Percentiles rank a stretch among this genome's conserved stretches.
Evolutionary conservation across 495 filamentous ascomycete genomes (phyloP).

Genomic region (Trichoderma parareesei): DNA sequence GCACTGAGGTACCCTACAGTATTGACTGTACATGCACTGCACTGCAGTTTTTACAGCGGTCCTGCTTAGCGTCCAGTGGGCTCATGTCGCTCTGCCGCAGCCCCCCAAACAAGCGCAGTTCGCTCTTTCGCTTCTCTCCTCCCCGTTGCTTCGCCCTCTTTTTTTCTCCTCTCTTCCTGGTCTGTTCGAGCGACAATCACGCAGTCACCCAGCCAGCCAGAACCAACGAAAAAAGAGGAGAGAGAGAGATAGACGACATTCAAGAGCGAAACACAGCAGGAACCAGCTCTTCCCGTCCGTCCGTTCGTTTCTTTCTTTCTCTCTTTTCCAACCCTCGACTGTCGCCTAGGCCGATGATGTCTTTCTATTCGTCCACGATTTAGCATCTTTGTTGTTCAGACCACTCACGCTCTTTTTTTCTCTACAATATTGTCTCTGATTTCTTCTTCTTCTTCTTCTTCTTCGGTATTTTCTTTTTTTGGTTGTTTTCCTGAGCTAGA

Average conservation of each 20-base stretch:
- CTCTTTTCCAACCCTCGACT: neutral
- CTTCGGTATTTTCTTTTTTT: neutral
- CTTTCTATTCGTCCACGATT: constrained; percentile 21
- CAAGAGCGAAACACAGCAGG: neutral
- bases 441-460: neutral
- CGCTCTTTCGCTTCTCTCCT: constrained; percentile 10
- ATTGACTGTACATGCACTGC: too few species aligned
- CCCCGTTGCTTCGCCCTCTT: neutral
- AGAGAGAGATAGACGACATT: neutral
- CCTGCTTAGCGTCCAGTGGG: neutral
- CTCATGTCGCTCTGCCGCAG: neutral
- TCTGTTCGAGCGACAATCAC: neutral
- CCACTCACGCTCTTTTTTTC: constrained; percentile 39
- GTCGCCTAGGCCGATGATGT: constrained; percentile 18
- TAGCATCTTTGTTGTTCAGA: constrained; percentile 20
- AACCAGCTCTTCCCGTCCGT: constrained; percentile 3
- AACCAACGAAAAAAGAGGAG: neutral
- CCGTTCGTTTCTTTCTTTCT: neutral
- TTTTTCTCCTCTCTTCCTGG: neutral
- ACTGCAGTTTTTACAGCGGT: too few species aligned
- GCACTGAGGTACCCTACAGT: too few species aligned
- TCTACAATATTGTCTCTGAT: neutral
- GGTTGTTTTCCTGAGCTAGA: constrained; percentile 3
- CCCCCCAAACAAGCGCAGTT: neutral
- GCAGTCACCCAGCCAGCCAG: neutral